Conservation (phyloP, 1,139 yeast species). For the Diutina mesorugosa region DNA sequence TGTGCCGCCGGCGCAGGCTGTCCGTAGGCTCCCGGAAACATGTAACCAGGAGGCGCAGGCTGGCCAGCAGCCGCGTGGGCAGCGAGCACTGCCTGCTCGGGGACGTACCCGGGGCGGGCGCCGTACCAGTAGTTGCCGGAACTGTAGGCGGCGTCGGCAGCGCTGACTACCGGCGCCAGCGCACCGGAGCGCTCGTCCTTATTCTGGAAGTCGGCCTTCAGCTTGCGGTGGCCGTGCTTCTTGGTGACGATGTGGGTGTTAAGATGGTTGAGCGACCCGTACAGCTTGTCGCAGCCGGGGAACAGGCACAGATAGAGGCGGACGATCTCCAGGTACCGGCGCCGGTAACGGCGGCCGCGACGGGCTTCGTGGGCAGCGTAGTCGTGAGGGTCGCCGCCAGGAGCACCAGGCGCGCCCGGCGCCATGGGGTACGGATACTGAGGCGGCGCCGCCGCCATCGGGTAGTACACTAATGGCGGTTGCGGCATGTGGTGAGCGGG, state of each 20-base stretch:
- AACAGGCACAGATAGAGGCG: slow-evolving; percentile 51
- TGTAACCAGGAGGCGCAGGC: not conserved
- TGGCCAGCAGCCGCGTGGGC: slow-evolving; percentile 2
- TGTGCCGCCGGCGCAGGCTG: not conserved
- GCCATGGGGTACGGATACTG: not conserved
- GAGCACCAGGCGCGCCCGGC: not conserved
- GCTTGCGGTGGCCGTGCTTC: slow-evolving; percentile 57
- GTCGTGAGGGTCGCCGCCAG: not conserved
- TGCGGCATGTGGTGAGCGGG: not conserved
- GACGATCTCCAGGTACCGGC: slow-evolving; percentile 59
- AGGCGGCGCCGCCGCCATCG: not conserved
- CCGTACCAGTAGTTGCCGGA: slow-evolving; percentile 1
- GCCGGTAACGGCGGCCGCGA: slow-evolving; percentile 35
- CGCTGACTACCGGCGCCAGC: not conserved
- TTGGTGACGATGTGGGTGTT: slow-evolving; percentile 68
- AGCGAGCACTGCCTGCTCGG: not conserved
- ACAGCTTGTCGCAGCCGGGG: slow-evolving; percentile 53
- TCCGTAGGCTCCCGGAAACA: not conserved
- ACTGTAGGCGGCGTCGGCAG: not conserved
- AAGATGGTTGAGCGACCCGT: slow-evolving; percentile 66
- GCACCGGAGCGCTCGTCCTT: not conserved
- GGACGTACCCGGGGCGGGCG: not conserved
- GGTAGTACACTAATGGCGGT: not conserved
- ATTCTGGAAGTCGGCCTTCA: slow-evolving; percentile 51
- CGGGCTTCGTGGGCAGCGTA: not conserved